These are phyloP conservation scores for Tylopilus sp. DNA, from an alignment of 768 basidiomycete species.

Conservation along the genomic window DNA sequence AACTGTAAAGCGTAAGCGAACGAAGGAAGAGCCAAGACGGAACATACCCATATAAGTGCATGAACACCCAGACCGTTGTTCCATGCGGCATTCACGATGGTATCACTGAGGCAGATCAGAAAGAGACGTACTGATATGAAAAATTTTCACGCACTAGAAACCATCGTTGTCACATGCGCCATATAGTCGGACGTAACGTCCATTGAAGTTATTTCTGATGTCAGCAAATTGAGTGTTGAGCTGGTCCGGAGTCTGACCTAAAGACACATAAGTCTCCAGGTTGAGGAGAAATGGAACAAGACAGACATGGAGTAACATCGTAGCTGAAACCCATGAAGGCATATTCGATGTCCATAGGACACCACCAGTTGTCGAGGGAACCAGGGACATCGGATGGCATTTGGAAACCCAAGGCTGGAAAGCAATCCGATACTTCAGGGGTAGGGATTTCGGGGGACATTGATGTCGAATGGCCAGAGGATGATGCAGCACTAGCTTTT, in stretches of 20 bases:
- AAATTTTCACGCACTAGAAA: constrained; percentile 37
- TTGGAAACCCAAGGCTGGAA: constrained; percentile 42
- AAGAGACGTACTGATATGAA: constrained; percentile 11
- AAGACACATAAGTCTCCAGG: neutral
- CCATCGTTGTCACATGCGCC: constrained; percentile 38
- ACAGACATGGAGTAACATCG: constrained; percentile 62
- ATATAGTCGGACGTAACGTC: constrained; percentile 60
- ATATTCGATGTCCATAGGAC: constrained; percentile 58
- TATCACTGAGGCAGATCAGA: constrained; percentile 37
- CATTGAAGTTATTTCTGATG: constrained; percentile 55
- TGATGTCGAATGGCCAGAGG: too few species aligned
- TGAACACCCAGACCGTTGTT: constrained; percentile 63
- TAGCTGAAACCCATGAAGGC: constrained; percentile 79
- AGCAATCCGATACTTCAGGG: constrained; percentile 24
- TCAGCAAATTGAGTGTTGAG: constrained; percentile 56
- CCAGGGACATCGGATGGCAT: constrained; percentile 52
- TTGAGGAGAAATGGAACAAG: neutral
- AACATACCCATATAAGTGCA: constrained; percentile 67
- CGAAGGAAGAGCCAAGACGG: neutral
- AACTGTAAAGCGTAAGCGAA: constrained; percentile 22
- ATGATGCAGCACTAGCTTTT: too few species aligned
- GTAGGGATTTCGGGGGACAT: neutral
- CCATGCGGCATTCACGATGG: constrained; percentile 61
- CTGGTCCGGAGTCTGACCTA: constrained; percentile 55
- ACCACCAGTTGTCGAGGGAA: constrained; percentile 59